phyloP scores from a whole-genome alignment of 1,139 yeast genomes.

The Yamadazyma conglobata region DNA sequence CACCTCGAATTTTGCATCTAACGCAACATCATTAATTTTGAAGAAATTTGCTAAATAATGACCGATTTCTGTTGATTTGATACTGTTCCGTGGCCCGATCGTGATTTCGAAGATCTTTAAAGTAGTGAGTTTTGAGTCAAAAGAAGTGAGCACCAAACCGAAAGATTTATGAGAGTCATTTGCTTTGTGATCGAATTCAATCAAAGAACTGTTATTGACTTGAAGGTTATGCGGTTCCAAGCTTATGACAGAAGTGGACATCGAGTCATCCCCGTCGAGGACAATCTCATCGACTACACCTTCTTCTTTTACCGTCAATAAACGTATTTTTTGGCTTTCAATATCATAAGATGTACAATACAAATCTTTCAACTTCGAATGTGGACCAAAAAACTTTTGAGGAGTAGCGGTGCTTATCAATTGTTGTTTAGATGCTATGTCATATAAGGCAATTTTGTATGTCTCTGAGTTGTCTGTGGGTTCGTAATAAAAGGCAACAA shows the following conservation, averaged over 20 bases:
- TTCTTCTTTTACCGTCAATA: conserved; percentile 13
- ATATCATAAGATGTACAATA: conserved; percentile 11
- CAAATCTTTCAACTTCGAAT: conserved; percentile 10
- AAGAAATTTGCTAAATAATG: conserved; percentile 18
- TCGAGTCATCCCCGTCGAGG: conserved; percentile 14
- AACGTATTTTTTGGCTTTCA: conserved; percentile 4
- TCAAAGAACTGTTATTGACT: conserved; percentile 12
- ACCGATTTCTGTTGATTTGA: conserved; percentile 16
- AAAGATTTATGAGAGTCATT: conserved; percentile 8
- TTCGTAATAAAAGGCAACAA: conserved; percentile 7
- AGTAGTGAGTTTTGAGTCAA: conserved; percentile 8
- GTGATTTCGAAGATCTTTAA: conserved; percentile 16
- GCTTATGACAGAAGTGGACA: conserved; percentile 9
- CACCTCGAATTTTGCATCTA: conserved; percentile 13
- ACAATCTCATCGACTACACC: conserved; percentile 13
- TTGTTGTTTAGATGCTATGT: conserved; percentile 1
- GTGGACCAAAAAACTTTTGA: conserved; percentile 3
- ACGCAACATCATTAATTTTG: conserved; percentile 11
- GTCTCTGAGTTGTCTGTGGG: conserved; percentile 4
- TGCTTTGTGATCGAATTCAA: conserved; percentile 16
- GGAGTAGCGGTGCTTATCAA: conserved; percentile 4
- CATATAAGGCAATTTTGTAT: conserved; percentile 7
- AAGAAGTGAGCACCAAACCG: conserved; percentile 17
- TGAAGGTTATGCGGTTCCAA: conserved; percentile 4
- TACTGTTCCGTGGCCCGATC: conserved; percentile 10